Base-by-base conservation (phyloP, 306 rosid genomes). In the Dryas drummondii region DNA sequence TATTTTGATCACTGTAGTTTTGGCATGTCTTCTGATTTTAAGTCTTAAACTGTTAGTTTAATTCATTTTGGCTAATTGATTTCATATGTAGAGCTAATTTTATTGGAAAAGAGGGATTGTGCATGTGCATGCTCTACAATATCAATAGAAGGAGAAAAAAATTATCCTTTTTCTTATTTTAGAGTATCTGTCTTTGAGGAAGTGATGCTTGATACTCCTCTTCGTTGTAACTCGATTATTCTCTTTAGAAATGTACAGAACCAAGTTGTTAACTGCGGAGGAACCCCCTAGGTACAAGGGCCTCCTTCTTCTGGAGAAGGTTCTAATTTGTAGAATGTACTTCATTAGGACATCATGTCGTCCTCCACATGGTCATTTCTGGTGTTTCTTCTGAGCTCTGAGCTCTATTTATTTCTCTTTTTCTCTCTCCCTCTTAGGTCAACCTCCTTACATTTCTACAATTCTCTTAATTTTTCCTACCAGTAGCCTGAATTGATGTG, bases 1-100 rank as follows among this genome's bases (percentile, higher is more conserved):
- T 41, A 63, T 65, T 19, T 66, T 16, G 12, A 9, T 52, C 66
- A 8, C 10, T n/a, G 17, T 44, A 54, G 60, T 45, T 64, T 53
- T 68, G 59, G 19, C 72, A 5, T 47, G 60, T 70, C 8, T 78
- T 80, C 1, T 56, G 62, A 46, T 72, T 27, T 56, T 32, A 19
- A 66, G 27, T 81, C 22, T 7, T 16, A 22, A 59, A 27, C 16
- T 42, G 13, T 5, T 50, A 5, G 50, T 64, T 14, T 11, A 51
- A 3, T 4, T 54, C 16, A 45, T 41, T 0, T 19, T 51, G 61
- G 16, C 22, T 42, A 17, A 53, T 46, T 60, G n/a, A 64, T 48
- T 37, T 70, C 45, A 4, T 60, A 60, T 32, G 3, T 32, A 10
- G 46, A 42, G 50, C 27, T 16, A 32, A 48, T 27, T 6, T 32